Percentiles rank a stretch among this genome's conserved stretches.
phyloP scores from a whole-genome alignment of 768 basidiomycete genomes.

The Podaxis carcinomalis region DNA sequence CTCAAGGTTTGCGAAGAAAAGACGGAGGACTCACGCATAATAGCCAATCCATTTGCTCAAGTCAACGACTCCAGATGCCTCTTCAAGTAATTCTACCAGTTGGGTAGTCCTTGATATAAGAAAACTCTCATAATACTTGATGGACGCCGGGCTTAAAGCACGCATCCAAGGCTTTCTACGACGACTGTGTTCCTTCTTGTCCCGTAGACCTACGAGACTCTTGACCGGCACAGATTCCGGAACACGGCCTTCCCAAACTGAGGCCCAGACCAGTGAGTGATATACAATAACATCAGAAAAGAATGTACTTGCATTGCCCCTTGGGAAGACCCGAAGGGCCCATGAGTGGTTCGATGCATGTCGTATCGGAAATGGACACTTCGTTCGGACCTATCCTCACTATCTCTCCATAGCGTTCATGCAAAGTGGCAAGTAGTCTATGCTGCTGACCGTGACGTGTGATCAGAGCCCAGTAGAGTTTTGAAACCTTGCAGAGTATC shows the following conservation, averaged over 20 bases:
- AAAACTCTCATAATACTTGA: neutral
- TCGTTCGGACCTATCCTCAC: constrained; percentile 31
- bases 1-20: neutral
- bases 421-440: neutral
- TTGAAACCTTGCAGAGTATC: constrained; percentile 23
- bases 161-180: neutral
- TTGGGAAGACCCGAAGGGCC: constrained; percentile 17
- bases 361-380: constrained; percentile 24
- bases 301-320: constrained; percentile 25
- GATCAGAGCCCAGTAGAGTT: constrained; percentile 13
- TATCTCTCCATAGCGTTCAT: neutral
- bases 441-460: constrained; percentile 25
- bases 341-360: constrained; percentile 12
- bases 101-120: neutral
- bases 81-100: neutral
- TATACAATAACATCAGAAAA: constrained; percentile 14
- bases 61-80: constrained; percentile 16
- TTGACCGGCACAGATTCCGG: constrained; percentile 16
- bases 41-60: constrained; percentile 30
- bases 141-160: neutral
- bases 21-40: constrained; percentile 28
- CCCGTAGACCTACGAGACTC: neutral
- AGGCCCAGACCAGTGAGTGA: neutral
- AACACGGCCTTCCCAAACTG: constrained; percentile 16
- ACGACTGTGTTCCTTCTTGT: constrained; percentile 13